These are phyloP conservation scores for Sporothrix mexicana DNA, from an alignment of 2,329 filamentous ascomycete species.

Conservation along the genomic window DNA sequence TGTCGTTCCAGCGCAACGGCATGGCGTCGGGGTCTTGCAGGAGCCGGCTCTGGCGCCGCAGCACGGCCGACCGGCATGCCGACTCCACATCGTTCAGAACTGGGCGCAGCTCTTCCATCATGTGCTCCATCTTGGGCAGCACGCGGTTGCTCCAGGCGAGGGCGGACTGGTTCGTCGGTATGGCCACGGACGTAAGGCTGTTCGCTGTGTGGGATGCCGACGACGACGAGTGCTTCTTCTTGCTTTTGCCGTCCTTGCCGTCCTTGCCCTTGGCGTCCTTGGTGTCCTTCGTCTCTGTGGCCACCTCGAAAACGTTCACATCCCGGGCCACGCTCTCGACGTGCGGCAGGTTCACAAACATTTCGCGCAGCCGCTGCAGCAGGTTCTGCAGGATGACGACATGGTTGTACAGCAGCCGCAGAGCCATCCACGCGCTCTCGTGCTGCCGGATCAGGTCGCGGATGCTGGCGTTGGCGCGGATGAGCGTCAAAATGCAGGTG, in stretches of 20 bases:
- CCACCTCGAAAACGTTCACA: slow-evolving; percentile 14
- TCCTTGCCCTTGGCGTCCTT: not conserved
- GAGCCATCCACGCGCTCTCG: slow-evolving; percentile 27
- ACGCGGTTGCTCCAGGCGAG: slow-evolving; percentile 23
- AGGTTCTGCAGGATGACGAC: slow-evolving; percentile 28
- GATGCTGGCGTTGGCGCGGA: slow-evolving; percentile 2
- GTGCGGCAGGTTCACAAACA: slow-evolving; percentile 21
- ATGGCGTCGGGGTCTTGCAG: slow-evolving; percentile 22
- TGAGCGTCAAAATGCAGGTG: not conserved
- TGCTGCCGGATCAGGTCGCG: slow-evolving; percentile 30
- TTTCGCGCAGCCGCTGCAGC: slow-evolving; percentile 26
- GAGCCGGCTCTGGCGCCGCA: slow-evolving; percentile 15
- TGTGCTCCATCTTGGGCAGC: slow-evolving; percentile 26
- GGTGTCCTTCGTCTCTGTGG: not conserved
- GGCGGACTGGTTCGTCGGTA: not conserved
- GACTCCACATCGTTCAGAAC: not conserved
- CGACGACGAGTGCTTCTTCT: not conserved
- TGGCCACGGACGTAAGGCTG: too few species aligned
- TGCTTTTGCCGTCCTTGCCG: not conserved
- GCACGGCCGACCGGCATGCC: slow-evolving; percentile 13
- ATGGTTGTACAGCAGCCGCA: slow-evolving; percentile 26
- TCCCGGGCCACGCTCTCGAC: slow-evolving; percentile 15
- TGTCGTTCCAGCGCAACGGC: slow-evolving; percentile 14
- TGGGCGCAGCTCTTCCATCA: slow-evolving; percentile 8
- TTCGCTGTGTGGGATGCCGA: not conserved